A percentile compares a stretch with the other conserved stretches of the same genome.
These are phyloP conservation scores for Metschnikowia aberdeeniae DNA, from an alignment of 805 yeast species.

Conservation along the genomic window DNA sequence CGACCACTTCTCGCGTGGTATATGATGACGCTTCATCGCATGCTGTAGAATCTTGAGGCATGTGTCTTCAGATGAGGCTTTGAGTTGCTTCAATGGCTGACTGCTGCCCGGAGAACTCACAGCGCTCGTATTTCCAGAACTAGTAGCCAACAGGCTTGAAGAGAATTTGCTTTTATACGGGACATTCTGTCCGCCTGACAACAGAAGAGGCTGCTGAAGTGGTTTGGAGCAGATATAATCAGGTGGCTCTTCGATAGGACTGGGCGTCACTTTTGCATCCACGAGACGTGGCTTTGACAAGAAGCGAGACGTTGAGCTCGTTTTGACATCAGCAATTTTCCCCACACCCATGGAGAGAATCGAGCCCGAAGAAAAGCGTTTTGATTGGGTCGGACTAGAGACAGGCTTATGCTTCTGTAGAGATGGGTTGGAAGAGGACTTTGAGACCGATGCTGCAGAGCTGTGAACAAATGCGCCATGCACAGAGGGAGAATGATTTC, in stretches of 20 bases:
- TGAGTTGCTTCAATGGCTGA: slow-evolving; percentile 72
- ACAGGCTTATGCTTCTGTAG: slow-evolving; percentile 4
- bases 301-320: slow-evolving; percentile 6
- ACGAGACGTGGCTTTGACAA: slow-evolving; percentile 15
- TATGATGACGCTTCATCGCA: slow-evolving; percentile 80
- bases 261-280: slow-evolving; percentile 10
- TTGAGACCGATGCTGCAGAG: neutral
- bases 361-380: slow-evolving; percentile 36
- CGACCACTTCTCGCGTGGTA: slow-evolving; percentile 77
- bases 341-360: slow-evolving; percentile 42
- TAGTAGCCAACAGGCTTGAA: slow-evolving; percentile 9
- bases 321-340: slow-evolving; percentile 24
- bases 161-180: slow-evolving; percentile 9
- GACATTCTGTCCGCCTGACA: slow-evolving; percentile 1
- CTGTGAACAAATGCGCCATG: slow-evolving; percentile 5
- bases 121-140: slow-evolving; percentile 1
- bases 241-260: slow-evolving; percentile 6
- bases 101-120: slow-evolving; percentile 3
- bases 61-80: slow-evolving; percentile 88
- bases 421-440: slow-evolving; percentile 3
- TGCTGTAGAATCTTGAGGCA: slow-evolving; percentile 83
- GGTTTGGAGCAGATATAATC: slow-evolving; percentile 4
- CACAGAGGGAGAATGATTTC: neutral
- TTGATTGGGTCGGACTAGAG: slow-evolving; percentile 22
- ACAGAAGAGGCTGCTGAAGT: slow-evolving; percentile 1